phyloP scores from a whole-genome alignment of 805 yeast genomes.

The Zygosaccharomyces rouxii region DNA sequence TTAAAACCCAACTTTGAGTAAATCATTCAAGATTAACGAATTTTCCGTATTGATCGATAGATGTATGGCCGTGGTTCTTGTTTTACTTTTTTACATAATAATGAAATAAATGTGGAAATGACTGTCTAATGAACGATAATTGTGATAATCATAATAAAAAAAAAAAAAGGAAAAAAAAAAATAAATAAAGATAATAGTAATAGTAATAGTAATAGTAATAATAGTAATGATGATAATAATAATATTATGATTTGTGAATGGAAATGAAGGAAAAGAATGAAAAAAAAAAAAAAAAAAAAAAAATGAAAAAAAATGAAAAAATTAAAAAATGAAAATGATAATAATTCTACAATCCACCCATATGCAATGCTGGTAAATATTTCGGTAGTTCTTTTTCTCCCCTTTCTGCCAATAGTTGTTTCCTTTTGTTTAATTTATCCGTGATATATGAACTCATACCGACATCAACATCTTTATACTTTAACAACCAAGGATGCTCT shows the following conservation, averaged over 20 bases:
- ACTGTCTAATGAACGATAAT: not conserved
- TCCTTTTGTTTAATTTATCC: constrained; percentile 33
- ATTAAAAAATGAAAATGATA: not conserved
- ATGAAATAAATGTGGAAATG: not conserved
- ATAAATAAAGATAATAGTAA: not conserved
- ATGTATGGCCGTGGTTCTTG: not conserved
- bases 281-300: not conserved
- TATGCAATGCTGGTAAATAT: constrained; percentile 35
- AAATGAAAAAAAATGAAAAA: no score
- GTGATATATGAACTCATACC: constrained; percentile 38
- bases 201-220: not conserved
- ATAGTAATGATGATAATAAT: constrained; percentile 1
- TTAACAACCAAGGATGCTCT: constrained; percentile 77
- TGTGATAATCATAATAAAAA: not conserved
- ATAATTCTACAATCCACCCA: constrained; percentile 32
- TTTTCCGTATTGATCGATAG: not conserved
- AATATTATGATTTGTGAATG: no score
- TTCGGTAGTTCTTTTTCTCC: constrained; percentile 29
- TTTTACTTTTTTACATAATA: not conserved
- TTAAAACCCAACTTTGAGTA: no score
- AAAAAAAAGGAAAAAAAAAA: no score
- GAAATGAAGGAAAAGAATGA: no score
- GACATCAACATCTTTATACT: constrained; percentile 41
- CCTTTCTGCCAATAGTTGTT: constrained; percentile 25
- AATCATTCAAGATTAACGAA: no score